Percentiles rank a stretch among this genome's conserved stretches.
Conservation (phyloP, 495 filamentous ascomycete genomes). For the Penicillium lividum region DNA sequence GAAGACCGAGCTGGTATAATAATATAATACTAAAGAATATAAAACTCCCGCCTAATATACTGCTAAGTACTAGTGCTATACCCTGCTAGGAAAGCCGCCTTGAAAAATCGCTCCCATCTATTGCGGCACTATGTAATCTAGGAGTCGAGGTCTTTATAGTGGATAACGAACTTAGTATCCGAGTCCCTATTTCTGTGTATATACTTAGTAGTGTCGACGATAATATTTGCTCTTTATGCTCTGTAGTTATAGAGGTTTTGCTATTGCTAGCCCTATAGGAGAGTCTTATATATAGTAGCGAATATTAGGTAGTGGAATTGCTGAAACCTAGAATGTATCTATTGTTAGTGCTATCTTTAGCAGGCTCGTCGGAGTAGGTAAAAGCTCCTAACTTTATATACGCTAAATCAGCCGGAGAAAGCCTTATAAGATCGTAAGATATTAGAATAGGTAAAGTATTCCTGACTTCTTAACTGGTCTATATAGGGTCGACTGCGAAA, state of each 20-base stretch:
- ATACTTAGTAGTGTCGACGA: background rate
- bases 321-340: background rate
- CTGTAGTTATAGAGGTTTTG: background rate
- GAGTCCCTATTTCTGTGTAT: background rate
- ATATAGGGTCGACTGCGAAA: background rate
- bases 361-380: background rate
- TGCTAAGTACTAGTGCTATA: background rate
- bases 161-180: background rate
- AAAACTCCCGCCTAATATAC: background rate
- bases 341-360: background rate
- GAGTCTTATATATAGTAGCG: background rate
- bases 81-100: background rate
- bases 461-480: background rate
- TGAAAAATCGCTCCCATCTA: background rate
- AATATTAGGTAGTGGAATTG: background rate
- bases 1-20: background rate
- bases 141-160: background rate
- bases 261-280: background rate
- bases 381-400: background rate
- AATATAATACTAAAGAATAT: background rate
- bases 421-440: background rate
- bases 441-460: background rate
- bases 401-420: background rate
- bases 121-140: background rate
- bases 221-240: background rate